Percentiles rank a stretch among this genome's conserved stretches.
These are phyloP conservation scores for Tripterygium wilfordii DNA, from an alignment of 177 flowering plant genomes.

Conservation along the genomic window DNA sequence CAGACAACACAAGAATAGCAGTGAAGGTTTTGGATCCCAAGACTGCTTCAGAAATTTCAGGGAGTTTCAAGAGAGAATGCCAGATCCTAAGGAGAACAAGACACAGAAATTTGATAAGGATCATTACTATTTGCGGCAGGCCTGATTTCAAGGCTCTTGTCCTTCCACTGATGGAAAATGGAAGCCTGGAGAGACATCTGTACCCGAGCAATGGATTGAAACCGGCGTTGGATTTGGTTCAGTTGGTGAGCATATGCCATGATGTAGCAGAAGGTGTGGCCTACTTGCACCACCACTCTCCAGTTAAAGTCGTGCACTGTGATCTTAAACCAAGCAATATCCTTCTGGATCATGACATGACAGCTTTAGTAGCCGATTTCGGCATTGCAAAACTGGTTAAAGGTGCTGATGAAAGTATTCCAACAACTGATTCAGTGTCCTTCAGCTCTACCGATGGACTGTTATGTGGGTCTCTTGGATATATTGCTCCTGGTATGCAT, in stretches of 20 bases:
- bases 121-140: conserved; percentile 73
- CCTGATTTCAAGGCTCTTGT: conserved; percentile 87
- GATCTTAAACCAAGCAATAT: conserved; percentile 93
- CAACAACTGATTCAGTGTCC: conserved; percentile 30
- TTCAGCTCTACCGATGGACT: conserved; percentile 59
- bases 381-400: conserved; percentile 71
- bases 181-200: conserved; percentile 76
- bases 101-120: conserved; percentile 78
- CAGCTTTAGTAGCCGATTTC: conserved; percentile 78
- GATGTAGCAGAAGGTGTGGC: conserved; percentile 93
- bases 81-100: conserved; percentile 63
- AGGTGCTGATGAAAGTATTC: conserved; percentile 25
- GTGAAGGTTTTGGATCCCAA: conserved; percentile 66
- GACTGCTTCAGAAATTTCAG: conserved; percentile 30
- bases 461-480: conserved; percentile 82
- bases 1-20: conserved; percentile 59
- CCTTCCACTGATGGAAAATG: conserved; percentile 84
- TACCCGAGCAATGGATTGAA: conserved; percentile 36
- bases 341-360: conserved; percentile 77
- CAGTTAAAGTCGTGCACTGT: conserved; percentile 73
- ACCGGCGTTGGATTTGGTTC: conserved; percentile 40
- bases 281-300: conserved; percentile 82
- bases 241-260: conserved; percentile 64
- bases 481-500: conserved; percentile 81
- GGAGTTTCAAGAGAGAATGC: conserved; percentile 84